phyloP scores from a whole-genome alignment of 2,329 filamentous ascomycete species.

The Ceratocystis cacaofunesta region DNA sequence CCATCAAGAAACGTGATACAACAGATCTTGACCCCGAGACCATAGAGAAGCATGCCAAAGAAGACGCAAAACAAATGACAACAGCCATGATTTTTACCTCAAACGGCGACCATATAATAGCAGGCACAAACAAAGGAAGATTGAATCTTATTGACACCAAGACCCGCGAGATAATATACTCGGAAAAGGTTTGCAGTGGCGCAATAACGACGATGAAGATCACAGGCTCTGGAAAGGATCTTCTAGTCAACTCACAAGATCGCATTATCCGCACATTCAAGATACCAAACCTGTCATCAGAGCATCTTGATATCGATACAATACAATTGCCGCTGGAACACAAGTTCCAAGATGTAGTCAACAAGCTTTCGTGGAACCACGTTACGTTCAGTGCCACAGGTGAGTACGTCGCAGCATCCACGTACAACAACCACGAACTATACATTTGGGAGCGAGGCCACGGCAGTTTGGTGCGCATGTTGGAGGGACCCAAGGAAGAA shows the following conservation, averaged over 20 bases:
- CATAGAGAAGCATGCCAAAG: slow-evolving; percentile 73
- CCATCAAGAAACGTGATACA: slow-evolving; percentile 60
- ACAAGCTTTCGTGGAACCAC: slow-evolving; percentile 89
- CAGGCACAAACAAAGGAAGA: slow-evolving; percentile 89
- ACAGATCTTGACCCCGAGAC: slow-evolving; percentile 53
- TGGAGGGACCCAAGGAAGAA: slow-evolving; percentile 93
- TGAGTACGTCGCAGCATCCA: slow-evolving; percentile 91
- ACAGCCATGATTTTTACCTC: slow-evolving; percentile 83
- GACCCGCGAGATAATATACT: slow-evolving; percentile 72
- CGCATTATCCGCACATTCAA: slow-evolving; percentile 87
- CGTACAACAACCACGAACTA: slow-evolving; percentile 95
- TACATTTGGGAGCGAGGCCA: slow-evolving; percentile 96
- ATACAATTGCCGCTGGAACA: slow-evolving; percentile 87
- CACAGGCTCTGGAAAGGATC: slow-evolving; percentile 64
- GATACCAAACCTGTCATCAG: slow-evolving; percentile 58
- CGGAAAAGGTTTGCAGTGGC: slow-evolving; percentile 71
- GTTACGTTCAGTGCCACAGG: slow-evolving; percentile 88
- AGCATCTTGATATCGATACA: slow-evolving; percentile 64
- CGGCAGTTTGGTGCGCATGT: slow-evolving; percentile 86
- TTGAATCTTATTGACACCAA: slow-evolving; percentile 84
- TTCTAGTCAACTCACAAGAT: slow-evolving; percentile 87
- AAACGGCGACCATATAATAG: slow-evolving; percentile 73
- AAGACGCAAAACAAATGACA: slow-evolving; percentile 89
- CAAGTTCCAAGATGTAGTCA: slow-evolving; percentile 96
- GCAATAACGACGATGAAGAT: slow-evolving; percentile 79